Base-by-base conservation (phyloP, 306 rosid species). In the Luffa aegyptiaca region DNA sequence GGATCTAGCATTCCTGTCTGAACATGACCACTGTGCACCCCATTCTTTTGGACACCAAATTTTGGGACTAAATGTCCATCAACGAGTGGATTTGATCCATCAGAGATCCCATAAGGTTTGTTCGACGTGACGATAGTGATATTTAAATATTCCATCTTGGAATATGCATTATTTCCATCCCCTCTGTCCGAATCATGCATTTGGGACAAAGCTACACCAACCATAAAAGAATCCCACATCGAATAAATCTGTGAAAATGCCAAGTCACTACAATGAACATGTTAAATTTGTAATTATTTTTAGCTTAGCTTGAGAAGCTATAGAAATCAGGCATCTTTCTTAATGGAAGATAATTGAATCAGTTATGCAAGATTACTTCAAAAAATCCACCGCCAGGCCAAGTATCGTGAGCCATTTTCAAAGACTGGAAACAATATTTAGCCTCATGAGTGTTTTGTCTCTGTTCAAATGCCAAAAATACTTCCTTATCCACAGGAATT, bases 11-110 rank as follows among this genome's bases (percentile, higher is more conserved):
- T 92, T 76, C 97, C 93, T n/a, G 79, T 80, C 82, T 93, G 96
- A 78, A 93, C 86, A 77, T 95, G 99, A 33, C 99, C 99, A 82
- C 96, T 92, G 84, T 93, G 99, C 20, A 93, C 96, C 12, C 96
- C 97, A 49, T 89, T 88, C 78, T 79, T 90, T 68, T 85, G 49
- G 45, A 95, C 53, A 49, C 86, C 85, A 82, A 95, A 93, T 82
- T 84, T 90, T 0, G 95, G 96, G 81, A 86, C 82, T 79, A 82
- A 56, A 16, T n/a, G 87, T 35, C 83, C 88, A 81, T 91, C 85
- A 68, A 91, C 81, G 66, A 93, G 80, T 42, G 99, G 99, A 83
- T 95, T 93, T 59, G 99, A 93, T 42, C 97, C 97, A 85, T 93
- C 93, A 21, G 83, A 83, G 63, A 86, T 65, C 8, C 96, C 97